Base-by-base conservation (phyloP, 2,329 filamentous ascomycete genomes). In the Hypocreales sp. region DNA sequence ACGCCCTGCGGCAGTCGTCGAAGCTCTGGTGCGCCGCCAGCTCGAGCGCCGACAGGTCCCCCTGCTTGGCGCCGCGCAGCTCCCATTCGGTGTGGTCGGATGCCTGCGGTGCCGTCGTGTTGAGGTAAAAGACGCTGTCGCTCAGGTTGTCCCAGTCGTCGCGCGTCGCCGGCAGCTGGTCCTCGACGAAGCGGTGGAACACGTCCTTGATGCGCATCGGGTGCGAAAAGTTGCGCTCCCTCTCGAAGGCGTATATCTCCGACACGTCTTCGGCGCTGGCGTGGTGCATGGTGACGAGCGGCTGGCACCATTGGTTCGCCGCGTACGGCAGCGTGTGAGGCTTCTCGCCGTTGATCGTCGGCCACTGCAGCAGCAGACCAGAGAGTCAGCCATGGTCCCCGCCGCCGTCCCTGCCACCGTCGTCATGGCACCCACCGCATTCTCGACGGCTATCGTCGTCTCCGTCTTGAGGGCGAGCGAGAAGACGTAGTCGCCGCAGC, bases 211-310 rank as follows among this genome's bases (percentile, higher is more conserved):
- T 53, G 4, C 55, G 47, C 14, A 64, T 44, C 7, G 55, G 44
- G 3, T 28, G 19, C 19, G 32, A 24, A 28, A 44, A 44, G 19
- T 50, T 50, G 24, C 53, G 51, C 19, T 45, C 42, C 34, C 50
- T 50, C 39, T 71, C 66, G 37, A 60, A 67, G n/a, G 59, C 51
- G 55, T 58, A 65, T 22, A 70, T 51, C 8, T 47, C 48, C 15
- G 55, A 59, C 4, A 67, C 48, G 29, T 70, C 67, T 31, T 65
- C 54, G 34, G 55, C 51, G 13, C 51, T 51, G 34, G 66, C 51
- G 41, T 68, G 64, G 40, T 68, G 64, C 63, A 71, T 67, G 5
- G 66, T 68, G 2, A 60, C 52, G 24, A 68, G 51, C 7, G 65
- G 61, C 26, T 67, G 60, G 41, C 66, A 71, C 64, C 66, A 71